phyloP scores from a whole-genome alignment of 768 basidiomycete genomes.

The Chalciporus chontae region DNA sequence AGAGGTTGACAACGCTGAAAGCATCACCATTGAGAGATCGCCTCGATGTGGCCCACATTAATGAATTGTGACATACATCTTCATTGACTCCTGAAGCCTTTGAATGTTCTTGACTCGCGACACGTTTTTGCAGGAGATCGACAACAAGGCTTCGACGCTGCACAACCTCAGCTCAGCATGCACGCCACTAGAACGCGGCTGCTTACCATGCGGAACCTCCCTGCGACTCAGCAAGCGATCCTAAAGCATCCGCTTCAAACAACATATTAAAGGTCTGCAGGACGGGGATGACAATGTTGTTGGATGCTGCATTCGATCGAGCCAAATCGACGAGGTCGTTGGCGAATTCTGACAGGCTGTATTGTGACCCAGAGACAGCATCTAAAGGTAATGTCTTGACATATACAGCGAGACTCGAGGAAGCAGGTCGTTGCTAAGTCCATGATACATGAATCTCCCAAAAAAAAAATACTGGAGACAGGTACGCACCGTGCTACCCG shows the following conservation, averaged over 20 bases:
- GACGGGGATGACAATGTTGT: constrained; percentile 77
- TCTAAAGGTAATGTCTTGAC: constrained; percentile 48
- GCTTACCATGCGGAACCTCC: constrained; percentile 53
- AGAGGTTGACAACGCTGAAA: constrained; percentile 61
- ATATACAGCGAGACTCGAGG: constrained; percentile 58
- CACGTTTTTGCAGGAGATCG: constrained; percentile 59
- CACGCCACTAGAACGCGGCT: constrained; percentile 11
- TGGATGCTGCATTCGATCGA: constrained; percentile 52
- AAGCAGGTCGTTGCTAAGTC: constrained; percentile 64
- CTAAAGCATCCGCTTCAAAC: constrained; percentile 63
- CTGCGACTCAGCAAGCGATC: constrained; percentile 41
- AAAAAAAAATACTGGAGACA: constrained; percentile 4
- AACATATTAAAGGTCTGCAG: constrained; percentile 73
- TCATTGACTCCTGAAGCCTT: constrained; percentile 78
- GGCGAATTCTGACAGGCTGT: constrained; percentile 50
- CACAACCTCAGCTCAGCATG: constrained; percentile 8
- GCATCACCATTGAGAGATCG: constrained; percentile 11
- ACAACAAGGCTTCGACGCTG: constrained; percentile 55
- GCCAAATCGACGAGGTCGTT: constrained; percentile 56
- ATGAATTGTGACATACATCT: constrained; percentile 55
- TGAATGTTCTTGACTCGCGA: constrained; percentile 77
- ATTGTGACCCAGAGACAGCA: constrained; percentile 28
- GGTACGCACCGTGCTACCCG: constrained; percentile 73
- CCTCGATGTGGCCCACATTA: constrained; percentile 10
- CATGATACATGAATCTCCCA: constrained; percentile 15